Evolutionary conservation across 2,329 filamentous ascomycete species (phyloP).

Genomic region (Lasiodiplodia gonubiensis): DNA sequence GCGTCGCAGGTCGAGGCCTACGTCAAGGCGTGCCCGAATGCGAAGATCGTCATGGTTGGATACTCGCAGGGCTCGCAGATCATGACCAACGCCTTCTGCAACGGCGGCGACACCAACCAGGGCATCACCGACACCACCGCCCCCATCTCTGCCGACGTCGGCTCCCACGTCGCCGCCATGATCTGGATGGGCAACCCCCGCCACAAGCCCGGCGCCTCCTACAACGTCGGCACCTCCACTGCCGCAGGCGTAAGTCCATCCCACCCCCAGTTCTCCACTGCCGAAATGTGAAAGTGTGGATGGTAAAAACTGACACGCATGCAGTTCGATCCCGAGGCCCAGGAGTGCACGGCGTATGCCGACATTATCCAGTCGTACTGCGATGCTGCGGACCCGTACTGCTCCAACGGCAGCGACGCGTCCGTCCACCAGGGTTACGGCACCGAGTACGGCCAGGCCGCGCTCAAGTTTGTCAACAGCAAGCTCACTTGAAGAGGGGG

Average conservation of each 20-base stretch:
- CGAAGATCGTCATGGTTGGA: constrained; percentile 65
- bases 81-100: constrained; percentile 16
- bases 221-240: constrained; percentile 19
- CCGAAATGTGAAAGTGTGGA: neutral
- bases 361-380: constrained; percentile 23
- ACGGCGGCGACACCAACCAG: constrained; percentile 7
- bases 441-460: constrained; percentile 50
- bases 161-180: constrained; percentile 33
- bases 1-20: neutral
- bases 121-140: constrained; percentile 2
- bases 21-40: constrained; percentile 62
- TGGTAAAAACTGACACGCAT: neutral
- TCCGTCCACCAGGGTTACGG: constrained; percentile 12
- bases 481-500: constrained; percentile 46
- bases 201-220: constrained; percentile 10
- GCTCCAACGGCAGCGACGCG: constrained; percentile 7
- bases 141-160: neutral
- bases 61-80: constrained; percentile 56
- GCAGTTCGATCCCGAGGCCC: neutral
- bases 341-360: constrained; percentile 9
- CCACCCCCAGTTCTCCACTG: no score
- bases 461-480: constrained; percentile 64
- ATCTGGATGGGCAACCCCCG: constrained; percentile 25
- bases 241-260: constrained; percentile 35
- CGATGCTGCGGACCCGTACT: constrained; percentile 5